Percentiles rank a stretch among this genome's conserved stretches.
Evolutionary conservation across 306 rosid species (phyloP).

Genomic region (Citrullus amarus): DNA sequence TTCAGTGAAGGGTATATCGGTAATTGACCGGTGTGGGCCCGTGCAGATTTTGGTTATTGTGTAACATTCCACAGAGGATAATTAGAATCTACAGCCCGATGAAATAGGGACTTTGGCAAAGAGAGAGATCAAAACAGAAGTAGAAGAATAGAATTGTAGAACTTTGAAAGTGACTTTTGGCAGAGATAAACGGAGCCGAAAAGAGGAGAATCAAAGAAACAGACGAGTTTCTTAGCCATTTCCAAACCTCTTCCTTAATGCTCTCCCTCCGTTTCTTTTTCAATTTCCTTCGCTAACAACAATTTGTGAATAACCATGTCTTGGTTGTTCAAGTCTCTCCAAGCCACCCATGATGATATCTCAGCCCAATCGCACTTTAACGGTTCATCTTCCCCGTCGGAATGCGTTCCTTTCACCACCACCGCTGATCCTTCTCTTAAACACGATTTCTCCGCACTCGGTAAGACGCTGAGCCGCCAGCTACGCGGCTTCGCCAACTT

Average conservation of each 20-base stretch:
- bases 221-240: not conserved
- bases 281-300: not conserved
- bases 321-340: conserved; percentile 57
- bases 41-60: not conserved
- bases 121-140: not conserved
- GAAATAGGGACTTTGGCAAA: not conserved
- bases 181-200: not conserved
- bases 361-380: conserved; percentile 7
- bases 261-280: not conserved
- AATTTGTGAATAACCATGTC: conserved; percentile 35
- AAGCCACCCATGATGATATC: conserved; percentile 22
- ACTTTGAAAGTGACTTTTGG: not conserved
- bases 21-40: not conserved
- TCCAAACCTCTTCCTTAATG: not conserved
- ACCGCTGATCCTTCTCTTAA: conserved; percentile 24
- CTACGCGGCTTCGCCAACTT: conserved; percentile 78
- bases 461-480: conserved; percentile 35
- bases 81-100: not conserved
- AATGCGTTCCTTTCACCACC: conserved; percentile 12
- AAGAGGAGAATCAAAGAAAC: not conserved
- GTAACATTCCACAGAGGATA: not conserved
- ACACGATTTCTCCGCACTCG: conserved; percentile 43
- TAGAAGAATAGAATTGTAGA: not conserved
- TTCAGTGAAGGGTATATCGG: not conserved
- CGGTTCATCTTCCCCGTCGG: conserved; percentile 13